A percentile compares a stretch with the other conserved stretches of the same genome.
phyloP scores from a whole-genome alignment of 2,329 filamentous ascomycete species.

The Epichloe gansuensis region DNA sequence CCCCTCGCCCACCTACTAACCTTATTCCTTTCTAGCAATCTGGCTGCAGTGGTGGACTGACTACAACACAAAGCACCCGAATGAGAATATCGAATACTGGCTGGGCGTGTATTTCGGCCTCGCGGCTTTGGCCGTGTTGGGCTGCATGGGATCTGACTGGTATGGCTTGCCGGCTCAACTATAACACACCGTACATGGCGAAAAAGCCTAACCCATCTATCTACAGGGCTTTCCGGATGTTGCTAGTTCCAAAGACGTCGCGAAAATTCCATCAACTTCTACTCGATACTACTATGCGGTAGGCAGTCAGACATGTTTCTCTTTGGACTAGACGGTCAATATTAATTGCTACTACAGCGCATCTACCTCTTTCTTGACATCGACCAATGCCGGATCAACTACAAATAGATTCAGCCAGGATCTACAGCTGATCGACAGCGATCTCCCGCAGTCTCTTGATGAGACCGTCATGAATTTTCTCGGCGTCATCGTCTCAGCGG shows the following conservation, averaged over 20 bases:
- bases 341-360: conserved; percentile 4
- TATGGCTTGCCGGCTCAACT: background rate
- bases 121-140: conserved; percentile 8
- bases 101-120: conserved; percentile 11
- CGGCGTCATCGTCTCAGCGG: conserved; percentile 15
- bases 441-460: conserved; percentile 20
- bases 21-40: conserved; percentile 6
- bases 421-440: conserved; percentile 25
- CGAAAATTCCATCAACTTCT: conserved; percentile 11
- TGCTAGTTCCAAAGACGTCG: conserved; percentile 17
- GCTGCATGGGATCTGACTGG: conserved; percentile 9
- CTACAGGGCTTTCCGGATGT: conserved; percentile 11
- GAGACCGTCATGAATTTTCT: conserved; percentile 14
- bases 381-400: conserved; percentile 22
- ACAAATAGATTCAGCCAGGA: conserved; percentile 29
- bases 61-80: conserved; percentile 8
- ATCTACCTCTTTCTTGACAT: conserved; percentile 22
- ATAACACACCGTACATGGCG: background rate
- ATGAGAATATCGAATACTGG: conserved; percentile 12
- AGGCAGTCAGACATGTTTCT: background rate
- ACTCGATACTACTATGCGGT: conserved; percentile 20
- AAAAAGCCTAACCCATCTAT: background rate
- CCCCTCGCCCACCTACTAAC: background rate
- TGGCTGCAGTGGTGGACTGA: conserved; percentile 17
- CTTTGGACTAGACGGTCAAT: background rate